Base-by-base conservation (phyloP, 352 stramenopile species). In the Thraustochytrium aureum region DNA sequence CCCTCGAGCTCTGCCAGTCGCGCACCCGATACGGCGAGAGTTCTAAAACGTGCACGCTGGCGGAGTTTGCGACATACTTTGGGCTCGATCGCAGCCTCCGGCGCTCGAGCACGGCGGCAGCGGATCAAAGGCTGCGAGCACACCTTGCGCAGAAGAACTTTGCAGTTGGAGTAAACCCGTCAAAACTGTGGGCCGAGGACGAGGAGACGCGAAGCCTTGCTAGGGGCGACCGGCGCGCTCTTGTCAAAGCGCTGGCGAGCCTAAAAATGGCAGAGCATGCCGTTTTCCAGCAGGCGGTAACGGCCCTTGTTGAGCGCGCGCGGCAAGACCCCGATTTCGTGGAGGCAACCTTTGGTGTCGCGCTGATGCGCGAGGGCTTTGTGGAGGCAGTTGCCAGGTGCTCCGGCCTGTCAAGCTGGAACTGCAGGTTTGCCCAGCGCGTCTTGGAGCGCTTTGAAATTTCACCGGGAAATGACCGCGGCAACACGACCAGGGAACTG, bases 21-120 rank as follows among this genome's bases (percentile, higher is more conserved):
- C 4, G 33, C n/a, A 6, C 17, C 33, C 6, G 35, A 32, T n/a
- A n/a, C n/a, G n/a, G n/a, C n/a, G n/a, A n/a, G n/a, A n/a, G n/a
- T n/a, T n/a, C n/a, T n/a, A n/a, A n/a, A n/a, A 20, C 33, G 12
- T 79, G 69, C 54, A 72, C 33, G 10, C 69, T 64, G 5, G 6
- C 7, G 22, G 30, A 35, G 14, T 79, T 79, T 73, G 38, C 39
- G 10, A 33, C 6, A 2, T 74, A 67, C 35, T 79, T 79, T 5
- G 32, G 14, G 12, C 14, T 65, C 2, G 33, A 17, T 2, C 0
- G 17, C 1, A 12, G 33, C 1, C 20, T 2, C 10, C n/a, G 2
- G 20, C 26, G 56, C 10, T 32, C 56, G 26, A 64, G 56, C 56
- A 26, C 33, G 56, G 10, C 10, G 10, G 10, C 43, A 52, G 22